Percentiles rank a stretch among this genome's conserved stretches.
phyloP scores from a whole-genome alignment of 2,329 filamentous ascomycete genomes.

The Verticillium klebahnii region DNA sequence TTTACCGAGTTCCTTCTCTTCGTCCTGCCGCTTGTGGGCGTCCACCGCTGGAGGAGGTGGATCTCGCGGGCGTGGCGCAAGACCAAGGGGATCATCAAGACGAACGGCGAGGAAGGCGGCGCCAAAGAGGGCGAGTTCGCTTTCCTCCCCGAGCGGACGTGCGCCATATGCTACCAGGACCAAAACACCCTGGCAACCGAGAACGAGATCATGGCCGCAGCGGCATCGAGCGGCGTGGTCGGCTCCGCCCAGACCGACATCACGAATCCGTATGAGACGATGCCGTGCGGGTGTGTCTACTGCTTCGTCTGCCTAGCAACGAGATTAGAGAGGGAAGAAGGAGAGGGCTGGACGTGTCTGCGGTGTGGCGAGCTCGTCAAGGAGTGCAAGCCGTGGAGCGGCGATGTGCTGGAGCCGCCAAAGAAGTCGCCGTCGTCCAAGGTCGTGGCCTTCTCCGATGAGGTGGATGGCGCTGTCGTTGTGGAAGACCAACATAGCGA shows the following conservation, averaged over 20 bases:
- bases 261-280: conserved; percentile 91
- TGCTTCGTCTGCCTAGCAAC: conserved; percentile 95
- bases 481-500: not conserved
- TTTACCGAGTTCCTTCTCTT: conserved; percentile 99
- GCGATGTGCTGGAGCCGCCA: conserved; percentile 70
- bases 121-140: conserved; percentile 66
- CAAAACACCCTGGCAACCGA: conserved; percentile 74
- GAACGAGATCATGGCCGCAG: conserved; percentile 68
- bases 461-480: conserved; percentile 23
- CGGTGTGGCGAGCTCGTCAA: conserved; percentile 80
- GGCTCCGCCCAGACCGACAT: conserved; percentile 89
- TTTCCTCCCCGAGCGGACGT: conserved; percentile 89
- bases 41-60: conserved; percentile 89
- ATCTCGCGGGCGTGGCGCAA: conserved; percentile 82
- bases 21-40: conserved; percentile 91
- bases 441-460: conserved; percentile 59
- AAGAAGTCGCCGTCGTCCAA: conserved; percentile 41
- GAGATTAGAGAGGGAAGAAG: conserved; percentile 84
- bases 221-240: conserved; percentile 70
- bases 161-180: conserved; percentile 94
- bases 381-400: conserved; percentile 86
- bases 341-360: conserved; percentile 88
- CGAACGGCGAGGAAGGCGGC: conserved; percentile 31
- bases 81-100: conserved; percentile 60
- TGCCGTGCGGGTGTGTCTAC: conserved; percentile 87